Evolutionary conservation across 169 alveolate species (phyloP).

Genomic region (Haemoproteus tartakovskyi): DNA sequence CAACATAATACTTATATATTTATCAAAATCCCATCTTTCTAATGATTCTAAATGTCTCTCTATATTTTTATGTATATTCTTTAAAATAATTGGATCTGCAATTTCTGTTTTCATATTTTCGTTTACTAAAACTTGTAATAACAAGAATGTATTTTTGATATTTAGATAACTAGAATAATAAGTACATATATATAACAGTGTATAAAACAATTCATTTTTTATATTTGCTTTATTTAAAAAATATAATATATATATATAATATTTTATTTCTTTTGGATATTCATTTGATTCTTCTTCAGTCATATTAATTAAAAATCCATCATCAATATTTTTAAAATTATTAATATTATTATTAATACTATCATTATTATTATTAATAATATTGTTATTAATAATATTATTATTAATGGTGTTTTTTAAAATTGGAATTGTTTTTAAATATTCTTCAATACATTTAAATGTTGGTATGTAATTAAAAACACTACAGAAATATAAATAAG

Average conservation of each 20-base stretch:
- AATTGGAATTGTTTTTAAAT: too few species aligned
- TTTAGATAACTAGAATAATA: conserved; percentile 19
- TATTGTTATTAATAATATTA: too few species aligned
- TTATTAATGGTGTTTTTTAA: too few species aligned
- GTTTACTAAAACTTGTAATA: conserved; percentile 7
- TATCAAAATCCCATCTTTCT: conserved; percentile 2
- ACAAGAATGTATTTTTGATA: conserved; percentile 17
- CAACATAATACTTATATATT: conserved; percentile 8
- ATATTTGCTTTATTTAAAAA: conserved; percentile 45
- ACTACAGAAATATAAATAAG: conserved; percentile 22
- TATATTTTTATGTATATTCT: conserved; percentile 17
- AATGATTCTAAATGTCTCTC: conserved; percentile 23
- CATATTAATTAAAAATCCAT: conserved; percentile 12
- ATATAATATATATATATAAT: conserved; percentile 11
- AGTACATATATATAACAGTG: conserved; percentile 28
- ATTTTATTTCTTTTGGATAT: conserved; percentile 19
- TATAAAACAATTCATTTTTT: conserved; percentile 18
- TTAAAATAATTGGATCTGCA: too few species aligned
- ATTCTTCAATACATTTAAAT: conserved; percentile 12
- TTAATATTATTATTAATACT: too few species aligned
- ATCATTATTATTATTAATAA: too few species aligned
- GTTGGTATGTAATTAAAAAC: conserved; percentile 49
- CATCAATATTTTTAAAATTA: too few species aligned
- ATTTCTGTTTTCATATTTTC: conserved; percentile 3
- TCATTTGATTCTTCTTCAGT: conserved; percentile 34